Conservation (phyloP, 768 basidiomycete species). For the Paxillus rubicundulus region DNA sequence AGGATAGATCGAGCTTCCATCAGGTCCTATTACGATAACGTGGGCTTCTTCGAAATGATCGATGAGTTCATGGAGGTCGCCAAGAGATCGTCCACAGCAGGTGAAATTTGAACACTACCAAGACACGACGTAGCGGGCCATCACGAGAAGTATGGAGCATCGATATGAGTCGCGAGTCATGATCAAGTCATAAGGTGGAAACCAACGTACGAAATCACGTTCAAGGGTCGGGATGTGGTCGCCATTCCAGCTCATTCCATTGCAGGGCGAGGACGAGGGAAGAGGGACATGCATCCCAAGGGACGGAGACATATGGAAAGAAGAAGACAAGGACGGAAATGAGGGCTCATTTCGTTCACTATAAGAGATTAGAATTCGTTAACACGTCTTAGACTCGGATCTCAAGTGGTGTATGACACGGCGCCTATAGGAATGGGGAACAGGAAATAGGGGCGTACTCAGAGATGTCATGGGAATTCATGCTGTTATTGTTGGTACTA, state of each 20-base stretch:
- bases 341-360: background rate
- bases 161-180: background rate
- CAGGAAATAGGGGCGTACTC: background rate
- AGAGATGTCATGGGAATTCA: background rate
- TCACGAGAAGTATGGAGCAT: background rate
- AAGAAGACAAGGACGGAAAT: background rate
- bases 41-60: conserved; percentile 50
- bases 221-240: conserved; percentile 10
- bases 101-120: conserved; percentile 44
- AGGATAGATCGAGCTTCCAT: conserved; percentile 36
- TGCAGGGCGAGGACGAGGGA: conserved; percentile 10
- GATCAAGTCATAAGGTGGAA: background rate
- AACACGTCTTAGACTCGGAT: background rate
- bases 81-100: conserved; percentile 46
- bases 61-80: conserved; percentile 49
- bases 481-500: background rate
- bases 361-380: background rate
- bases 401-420: background rate
- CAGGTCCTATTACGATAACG: conserved; percentile 30
- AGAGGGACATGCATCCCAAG: background rate
- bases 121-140: background rate
- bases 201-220: conserved; percentile 21
- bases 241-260: conserved; percentile 6
- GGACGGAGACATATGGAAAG: background rate
- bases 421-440: background rate